Evolutionary conservation across 805 yeast species (phyloP), one percentile per base, ranked within the genome.

Genomic region (Candida sphagnicola): DNA sequence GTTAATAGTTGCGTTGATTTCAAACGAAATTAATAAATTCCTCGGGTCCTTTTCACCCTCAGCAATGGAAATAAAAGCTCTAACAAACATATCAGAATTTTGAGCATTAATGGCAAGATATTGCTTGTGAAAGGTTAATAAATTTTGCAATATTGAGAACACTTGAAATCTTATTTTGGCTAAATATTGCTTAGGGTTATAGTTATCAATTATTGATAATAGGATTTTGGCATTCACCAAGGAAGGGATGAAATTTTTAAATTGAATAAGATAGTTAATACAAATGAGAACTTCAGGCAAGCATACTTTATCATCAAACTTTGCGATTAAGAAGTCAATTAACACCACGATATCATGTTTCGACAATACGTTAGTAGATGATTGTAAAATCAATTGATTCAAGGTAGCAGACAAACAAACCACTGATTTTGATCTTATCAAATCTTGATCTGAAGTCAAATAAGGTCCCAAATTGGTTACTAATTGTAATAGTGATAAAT

Each of bases 41-140:
- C 85, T 73, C 3, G 99, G 99, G 59, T 93, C 99, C 51, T 93
- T 95, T 54, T 93, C 99, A 28, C 95, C 95, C 12, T 78, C 69
- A 2, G 95, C 85, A 19, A 88, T 54, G 41, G 79, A 78, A 25
- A 86, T 54, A 46, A 84, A 90, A 0, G 83, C 58, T 28, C 72
- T 57, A 24, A 86, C 69, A 37, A 72, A 78, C 3, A 56, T 47
- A 23, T 74, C 75, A 18, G 62, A 63, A 17, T 60, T 42, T 6
- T 38, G 43, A 8, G 47, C 42, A 5, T 42, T 40, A 5, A 49
- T 16, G 12, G 42, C 24, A 18, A 58, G 39, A 35, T 44, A 54
- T 6, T 49, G 53, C 2, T 46, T 33, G 40, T 64, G 63, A 19
- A 46, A 54, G 4, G 49, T 40, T 12, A 71, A 51, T 6, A 77